A percentile compares a stretch with the other conserved stretches of the same genome.
Evolutionary conservation across 345 rosid species (phyloP).

Genomic region (Nephelium lappaceum): DNA sequence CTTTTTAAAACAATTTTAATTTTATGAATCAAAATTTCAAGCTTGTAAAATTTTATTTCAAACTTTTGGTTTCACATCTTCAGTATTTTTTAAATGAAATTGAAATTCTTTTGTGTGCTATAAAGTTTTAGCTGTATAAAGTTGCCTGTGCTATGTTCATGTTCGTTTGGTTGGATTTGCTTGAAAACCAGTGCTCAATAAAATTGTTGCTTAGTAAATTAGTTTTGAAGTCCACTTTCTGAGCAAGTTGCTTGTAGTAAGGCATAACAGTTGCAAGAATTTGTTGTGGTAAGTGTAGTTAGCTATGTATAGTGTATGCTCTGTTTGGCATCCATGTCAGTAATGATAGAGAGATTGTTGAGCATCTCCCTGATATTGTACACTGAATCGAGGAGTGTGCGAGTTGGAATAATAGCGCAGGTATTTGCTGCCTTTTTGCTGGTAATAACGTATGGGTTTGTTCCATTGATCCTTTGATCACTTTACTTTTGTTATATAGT

Average conservation of each 20-base stretch:
- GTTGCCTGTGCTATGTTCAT: constrained; percentile 6
- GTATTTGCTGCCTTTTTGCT: constrained; percentile 44
- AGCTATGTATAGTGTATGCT: constrained; percentile 17
- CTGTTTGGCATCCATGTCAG: constrained; percentile 21
- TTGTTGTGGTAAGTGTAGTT: constrained; percentile 25
- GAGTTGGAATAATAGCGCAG: constrained; percentile 45
- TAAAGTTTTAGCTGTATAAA: constrained; percentile 11
- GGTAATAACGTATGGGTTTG: constrained; percentile 28
- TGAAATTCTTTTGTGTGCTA: neutral
- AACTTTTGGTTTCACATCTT: neutral
- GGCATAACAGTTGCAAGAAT: constrained; percentile 8
- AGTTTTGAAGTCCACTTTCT: constrained; percentile 5
- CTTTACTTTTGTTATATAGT: constrained; percentile 25
- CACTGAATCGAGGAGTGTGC: constrained; percentile 41
- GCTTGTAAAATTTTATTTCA: neutral
- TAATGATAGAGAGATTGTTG: constrained; percentile 17
- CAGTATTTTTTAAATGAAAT: neutral
- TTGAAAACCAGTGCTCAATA: neutral
- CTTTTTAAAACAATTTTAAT: constrained; percentile 22
- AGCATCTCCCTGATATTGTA: constrained; percentile 27
- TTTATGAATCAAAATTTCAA: constrained; percentile 13
- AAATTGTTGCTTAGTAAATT: neutral
- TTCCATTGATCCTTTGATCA: constrained; percentile 30
- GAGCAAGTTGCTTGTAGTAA: constrained; percentile 5
- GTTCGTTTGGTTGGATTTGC: constrained; percentile 20